Conservation (phyloP, 768 basidiomycete species). For the Nidula microcarpa region DNA sequence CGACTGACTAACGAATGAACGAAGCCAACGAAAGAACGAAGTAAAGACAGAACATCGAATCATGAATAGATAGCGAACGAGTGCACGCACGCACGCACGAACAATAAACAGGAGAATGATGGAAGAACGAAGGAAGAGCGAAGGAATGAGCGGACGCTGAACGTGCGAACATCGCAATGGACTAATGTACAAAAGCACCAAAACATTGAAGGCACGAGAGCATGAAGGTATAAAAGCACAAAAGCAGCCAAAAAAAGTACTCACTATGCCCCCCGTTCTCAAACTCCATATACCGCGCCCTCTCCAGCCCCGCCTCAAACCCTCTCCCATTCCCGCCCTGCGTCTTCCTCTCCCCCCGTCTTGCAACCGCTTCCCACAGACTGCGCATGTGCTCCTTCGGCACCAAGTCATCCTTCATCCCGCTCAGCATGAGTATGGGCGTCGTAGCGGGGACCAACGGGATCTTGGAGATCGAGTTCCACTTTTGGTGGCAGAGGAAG, state of each 20-base stretch:
- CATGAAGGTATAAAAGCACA: neutral
- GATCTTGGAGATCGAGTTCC: constrained; percentile 75
- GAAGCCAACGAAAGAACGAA: too few species aligned
- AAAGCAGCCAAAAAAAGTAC: constrained; percentile 2
- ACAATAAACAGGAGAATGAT: too few species aligned
- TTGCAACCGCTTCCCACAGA: constrained; percentile 62
- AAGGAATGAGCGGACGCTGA: too few species aligned
- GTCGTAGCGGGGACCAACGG: constrained; percentile 56
- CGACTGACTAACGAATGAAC: too few species aligned
- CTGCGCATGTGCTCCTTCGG: constrained; percentile 74
- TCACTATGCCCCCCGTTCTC: constrained; percentile 54
- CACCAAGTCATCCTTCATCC: constrained; percentile 68
- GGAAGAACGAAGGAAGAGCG: too few species aligned
- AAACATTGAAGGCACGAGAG: neutral
- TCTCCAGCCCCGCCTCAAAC: constrained; percentile 46
- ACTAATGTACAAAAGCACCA: too few species aligned
- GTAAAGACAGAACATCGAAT: too few species aligned
- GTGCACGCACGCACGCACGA: too few species aligned
- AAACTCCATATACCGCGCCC: constrained; percentile 55
- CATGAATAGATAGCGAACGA: too few species aligned
- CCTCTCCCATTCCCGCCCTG: constrained; percentile 23
- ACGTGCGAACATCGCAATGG: too few species aligned
- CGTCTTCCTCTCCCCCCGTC: constrained; percentile 44
- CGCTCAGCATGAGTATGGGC: constrained; percentile 83
- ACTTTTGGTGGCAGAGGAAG: constrained; percentile 83